A percentile compares a stretch with the other conserved stretches of the same genome.
These are phyloP conservation scores for Russula sp. DNA, from an alignment of 768 basidiomycete genomes.

Conservation along the genomic window DNA sequence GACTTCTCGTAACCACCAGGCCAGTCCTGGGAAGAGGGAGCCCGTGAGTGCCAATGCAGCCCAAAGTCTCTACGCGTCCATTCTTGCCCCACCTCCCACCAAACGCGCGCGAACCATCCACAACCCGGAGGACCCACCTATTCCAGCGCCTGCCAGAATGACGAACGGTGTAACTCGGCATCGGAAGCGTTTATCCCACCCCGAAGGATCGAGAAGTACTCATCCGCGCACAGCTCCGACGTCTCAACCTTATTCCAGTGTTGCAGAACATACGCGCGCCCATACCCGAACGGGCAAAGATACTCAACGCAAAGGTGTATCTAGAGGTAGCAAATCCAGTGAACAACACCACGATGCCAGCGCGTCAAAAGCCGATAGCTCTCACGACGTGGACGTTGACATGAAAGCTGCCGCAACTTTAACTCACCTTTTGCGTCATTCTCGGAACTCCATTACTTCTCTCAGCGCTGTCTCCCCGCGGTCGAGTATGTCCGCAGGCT, in stretches of 20 bases:
- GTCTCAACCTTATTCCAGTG: conserved; percentile 18
- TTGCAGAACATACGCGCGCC: conserved; percentile 24
- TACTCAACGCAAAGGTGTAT: conserved; percentile 8
- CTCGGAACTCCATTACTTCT: conserved; percentile 51
- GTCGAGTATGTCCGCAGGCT: conserved; percentile 62
- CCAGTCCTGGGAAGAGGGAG: conserved; percentile 27
- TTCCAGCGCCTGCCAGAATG: conserved; percentile 42
- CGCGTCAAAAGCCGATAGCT: conserved; percentile 25
- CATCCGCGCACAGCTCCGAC: conserved; percentile 9
- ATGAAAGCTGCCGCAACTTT: conserved; percentile 81
- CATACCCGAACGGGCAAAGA: conserved; percentile 19
- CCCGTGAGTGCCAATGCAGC: conserved; percentile 35
- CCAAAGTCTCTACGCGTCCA: conserved; percentile 65
- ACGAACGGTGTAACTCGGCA: conserved; percentile 26
- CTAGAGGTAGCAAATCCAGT: conserved; percentile 5
- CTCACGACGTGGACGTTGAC: conserved; percentile 56
- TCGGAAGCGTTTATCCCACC: conserved; percentile 23
- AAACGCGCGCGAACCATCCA: conserved; percentile 78
- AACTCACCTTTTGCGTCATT: conserved; percentile 62
- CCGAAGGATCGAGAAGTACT: conserved; percentile 19
- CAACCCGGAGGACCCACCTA: conserved; percentile 63
- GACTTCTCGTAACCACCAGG: conserved; percentile 11
- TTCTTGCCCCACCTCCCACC: conserved; percentile 68
- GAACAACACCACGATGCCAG: conserved; percentile 3
- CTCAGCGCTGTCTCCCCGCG: conserved; percentile 59